These are phyloP conservation scores for Barbatosphaeria neglecta DNA, from an alignment of 495 filamentous ascomycete species.

Conservation along the genomic window DNA sequence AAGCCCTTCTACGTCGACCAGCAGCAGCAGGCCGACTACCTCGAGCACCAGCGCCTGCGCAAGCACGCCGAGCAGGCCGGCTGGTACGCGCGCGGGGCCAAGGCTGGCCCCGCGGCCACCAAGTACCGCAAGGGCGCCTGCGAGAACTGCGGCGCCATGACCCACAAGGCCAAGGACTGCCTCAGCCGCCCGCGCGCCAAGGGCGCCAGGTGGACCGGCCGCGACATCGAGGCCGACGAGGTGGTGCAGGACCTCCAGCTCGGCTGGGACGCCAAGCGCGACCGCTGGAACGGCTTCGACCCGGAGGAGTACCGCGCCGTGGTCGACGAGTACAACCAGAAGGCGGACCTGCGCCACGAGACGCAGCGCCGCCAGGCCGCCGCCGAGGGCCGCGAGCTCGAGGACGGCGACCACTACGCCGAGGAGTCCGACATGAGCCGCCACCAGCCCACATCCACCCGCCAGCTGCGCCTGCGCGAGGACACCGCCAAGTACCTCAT, in stretches of 20 bases:
- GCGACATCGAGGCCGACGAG: constrained; percentile 88
- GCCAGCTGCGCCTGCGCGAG: constrained; percentile 84
- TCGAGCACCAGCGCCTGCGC: constrained; percentile 87
- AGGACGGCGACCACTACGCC: constrained; percentile 63
- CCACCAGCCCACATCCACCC: constrained; percentile 77
- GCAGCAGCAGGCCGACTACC: constrained; percentile 74
- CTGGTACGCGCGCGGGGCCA: constrained; percentile 85
- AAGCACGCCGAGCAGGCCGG: constrained; percentile 56
- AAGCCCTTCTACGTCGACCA: constrained; percentile 94
- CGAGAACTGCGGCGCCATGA: constrained; percentile 95
- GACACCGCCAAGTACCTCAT: constrained; percentile 97
- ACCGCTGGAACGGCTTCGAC: constrained; percentile 96
- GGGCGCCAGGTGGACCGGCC: constrained; percentile 86
- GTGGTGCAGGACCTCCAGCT: constrained; percentile 71
- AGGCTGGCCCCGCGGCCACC: constrained; percentile 70
- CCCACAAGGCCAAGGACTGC: constrained; percentile 91
- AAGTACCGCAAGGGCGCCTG: constrained; percentile 97
- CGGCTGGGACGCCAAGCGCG: constrained; percentile 96
- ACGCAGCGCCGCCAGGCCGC: constrained; percentile 13
- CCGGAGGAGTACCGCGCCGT: constrained; percentile 73
- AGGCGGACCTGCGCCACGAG: constrained; percentile 67
- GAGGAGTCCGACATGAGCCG: constrained; percentile 96
- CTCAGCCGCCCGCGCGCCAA: constrained; percentile 78
- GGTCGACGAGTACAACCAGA: constrained; percentile 74
- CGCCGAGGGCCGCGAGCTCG: constrained; percentile 39